These are phyloP conservation scores for Alternaria brassicicola DNA, from an alignment of 2,329 filamentous ascomycete species.

Conservation along the genomic window DNA sequence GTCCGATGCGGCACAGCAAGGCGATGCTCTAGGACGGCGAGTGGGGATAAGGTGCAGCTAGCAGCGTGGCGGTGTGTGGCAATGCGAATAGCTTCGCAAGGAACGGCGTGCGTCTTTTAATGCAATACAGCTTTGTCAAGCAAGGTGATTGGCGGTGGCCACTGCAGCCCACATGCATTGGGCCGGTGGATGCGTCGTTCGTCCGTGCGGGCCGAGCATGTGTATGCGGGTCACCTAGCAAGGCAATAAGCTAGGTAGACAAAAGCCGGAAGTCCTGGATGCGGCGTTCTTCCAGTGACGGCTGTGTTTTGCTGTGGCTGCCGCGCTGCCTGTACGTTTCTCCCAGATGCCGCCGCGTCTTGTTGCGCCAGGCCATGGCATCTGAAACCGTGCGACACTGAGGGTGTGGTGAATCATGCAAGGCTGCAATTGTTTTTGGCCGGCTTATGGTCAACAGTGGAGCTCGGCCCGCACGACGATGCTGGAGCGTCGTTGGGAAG, in stretches of 20 bases:
- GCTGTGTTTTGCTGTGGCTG: constrained; percentile 10
- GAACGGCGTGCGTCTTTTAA: constrained; percentile 9
- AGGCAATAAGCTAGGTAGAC: constrained; percentile 11
- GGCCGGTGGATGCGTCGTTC: constrained; percentile 1
- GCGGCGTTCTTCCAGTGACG: constrained; percentile 20
- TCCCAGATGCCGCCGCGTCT: neutral
- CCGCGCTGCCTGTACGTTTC: neutral
- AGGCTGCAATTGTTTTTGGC: constrained; percentile 22
- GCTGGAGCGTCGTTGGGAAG: constrained; percentile 16
- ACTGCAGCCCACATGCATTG: neutral
- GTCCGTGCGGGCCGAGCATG: constrained; percentile 15
- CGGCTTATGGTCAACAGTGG: constrained; percentile 26
- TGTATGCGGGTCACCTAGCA: constrained; percentile 7
- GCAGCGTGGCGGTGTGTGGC: constrained; percentile 10
- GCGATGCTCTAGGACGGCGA: neutral
- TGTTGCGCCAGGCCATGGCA: neutral
- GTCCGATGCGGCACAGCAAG: constrained; percentile 1
- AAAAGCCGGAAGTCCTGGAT: constrained; percentile 18
- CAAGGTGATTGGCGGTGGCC: constrained; percentile 5
- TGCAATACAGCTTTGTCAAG: neutral
- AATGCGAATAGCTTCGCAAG: constrained; percentile 5
- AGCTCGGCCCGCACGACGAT: constrained; percentile 33
- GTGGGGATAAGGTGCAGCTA: neutral
- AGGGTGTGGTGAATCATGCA: constrained; percentile 14
- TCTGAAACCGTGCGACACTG: constrained; percentile 26